Base-by-base conservation (phyloP, 768 basidiomycete species). In the Hericium erinaceus region DNA sequence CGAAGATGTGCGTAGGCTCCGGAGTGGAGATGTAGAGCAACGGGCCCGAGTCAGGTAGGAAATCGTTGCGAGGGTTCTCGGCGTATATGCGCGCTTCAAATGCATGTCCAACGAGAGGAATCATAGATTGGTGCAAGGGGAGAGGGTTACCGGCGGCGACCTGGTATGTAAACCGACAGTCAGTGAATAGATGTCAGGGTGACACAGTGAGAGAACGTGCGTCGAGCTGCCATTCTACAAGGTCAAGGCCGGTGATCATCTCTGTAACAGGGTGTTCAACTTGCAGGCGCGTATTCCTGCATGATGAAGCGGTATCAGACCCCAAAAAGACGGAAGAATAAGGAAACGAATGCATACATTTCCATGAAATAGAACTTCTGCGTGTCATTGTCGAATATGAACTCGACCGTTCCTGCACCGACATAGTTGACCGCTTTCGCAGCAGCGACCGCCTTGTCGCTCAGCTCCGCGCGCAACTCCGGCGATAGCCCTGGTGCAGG, bases 61-160 rank as follows among this genome's bases (percentile, higher is more conserved):
- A 97, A 68, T 90, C 81, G 69, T 94, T 92, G 58, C 92, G 83
- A 20, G 94, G 95, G 63, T 92, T 91, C 70, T 97, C 95, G 2
- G 94, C 95, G 67, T 98, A 97, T 60, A 98, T 95, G 18, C 95
- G 84, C 7, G 92, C 92, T 71, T 95, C 95, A 63, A 95, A 95
- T 0, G 93, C 90, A 62, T 95, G 95, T 5, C 95, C 95, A 0
- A 89, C 83, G 54, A 93, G 84, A 2, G 90, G 92, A 56, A 98
- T 87, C 15, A 83, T 73, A 0, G 80, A 77, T 69, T 97, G 95
- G 0, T 71, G 65, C 28, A 95, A 77, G 10, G 92, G 90, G 28
- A 98, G 78, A 0, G 84, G 78, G 68, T 95, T 95, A 0, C 94
- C 92, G 15, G 88, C 87, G 12, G 94, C 93, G 39, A 95, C 87